These are phyloP conservation scores for Chenopodium album DNA, from an alignment of 148 eudicot genomes.

Conservation along the genomic window DNA sequence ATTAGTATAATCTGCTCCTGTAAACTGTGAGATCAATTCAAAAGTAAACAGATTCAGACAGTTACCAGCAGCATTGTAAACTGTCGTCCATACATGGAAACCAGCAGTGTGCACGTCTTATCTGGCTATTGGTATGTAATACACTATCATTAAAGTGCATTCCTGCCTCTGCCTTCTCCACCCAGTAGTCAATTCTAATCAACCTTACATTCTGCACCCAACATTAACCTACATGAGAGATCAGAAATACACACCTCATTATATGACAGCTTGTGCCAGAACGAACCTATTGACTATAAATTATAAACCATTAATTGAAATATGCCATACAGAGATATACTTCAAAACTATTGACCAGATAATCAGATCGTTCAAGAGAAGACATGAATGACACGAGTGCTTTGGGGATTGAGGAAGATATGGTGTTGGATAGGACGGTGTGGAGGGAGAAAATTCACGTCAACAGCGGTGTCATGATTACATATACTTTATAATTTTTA, in stretches of 20 bases:
- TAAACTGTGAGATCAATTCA: slow-evolving; percentile 12
- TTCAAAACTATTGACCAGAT: background rate
- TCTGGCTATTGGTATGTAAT: slow-evolving; percentile 87
- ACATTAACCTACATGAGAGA: slow-evolving; percentile 81
- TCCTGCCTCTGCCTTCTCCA: slow-evolving; percentile 95
- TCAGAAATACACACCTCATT: slow-evolving; percentile 44
- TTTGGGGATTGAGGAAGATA: too few species aligned
- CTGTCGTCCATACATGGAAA: slow-evolving; percentile 95
- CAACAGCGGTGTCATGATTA: too few species aligned
- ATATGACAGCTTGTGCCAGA: slow-evolving; percentile 26
- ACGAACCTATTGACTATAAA: background rate
- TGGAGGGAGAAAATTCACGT: too few species aligned
- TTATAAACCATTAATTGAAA: background rate
- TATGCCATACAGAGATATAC: background rate
- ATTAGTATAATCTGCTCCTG: slow-evolving; percentile 13
- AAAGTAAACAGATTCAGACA: slow-evolving; percentile 17
- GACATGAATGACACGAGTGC: background rate
- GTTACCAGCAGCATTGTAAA: slow-evolving; percentile 89
- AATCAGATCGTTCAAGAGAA: background rate
- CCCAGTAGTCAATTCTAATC: slow-evolving; percentile 93
- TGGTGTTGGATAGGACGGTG: too few species aligned
- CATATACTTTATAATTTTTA: too few species aligned
- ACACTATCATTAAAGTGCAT: slow-evolving; percentile 72
- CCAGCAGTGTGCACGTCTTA: slow-evolving; percentile 98
- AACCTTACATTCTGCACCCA: slow-evolving; percentile 91